Conservation (phyloP, 2,329 filamentous ascomycete genomes). For the Simplicillium sp. region DNA sequence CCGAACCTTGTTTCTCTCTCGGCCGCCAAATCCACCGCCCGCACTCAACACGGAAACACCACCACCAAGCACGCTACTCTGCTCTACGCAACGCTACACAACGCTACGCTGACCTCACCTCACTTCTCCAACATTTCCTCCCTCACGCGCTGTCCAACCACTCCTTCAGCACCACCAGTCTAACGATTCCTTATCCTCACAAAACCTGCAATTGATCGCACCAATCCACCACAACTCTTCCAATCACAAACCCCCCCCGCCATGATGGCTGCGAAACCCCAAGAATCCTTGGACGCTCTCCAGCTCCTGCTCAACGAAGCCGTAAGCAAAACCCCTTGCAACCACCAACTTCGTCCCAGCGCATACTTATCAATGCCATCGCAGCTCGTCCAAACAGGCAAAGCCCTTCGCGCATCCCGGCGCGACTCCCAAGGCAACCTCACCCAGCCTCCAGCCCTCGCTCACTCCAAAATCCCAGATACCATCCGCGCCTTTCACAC, state of each 20-base stretch:
- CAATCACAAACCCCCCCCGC: background rate
- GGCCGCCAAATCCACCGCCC: too few relatives aligned
- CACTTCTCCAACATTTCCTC: too few relatives aligned
- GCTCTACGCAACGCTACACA: too few relatives aligned
- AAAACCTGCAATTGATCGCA: background rate
- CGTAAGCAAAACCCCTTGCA: slow-evolving; percentile 26
- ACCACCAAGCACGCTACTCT: too few relatives aligned
- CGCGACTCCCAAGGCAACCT: slow-evolving; percentile 33
- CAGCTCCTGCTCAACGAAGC: slow-evolving; percentile 45
- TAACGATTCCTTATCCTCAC: background rate
- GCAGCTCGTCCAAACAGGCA: slow-evolving; percentile 50
- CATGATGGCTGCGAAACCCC: slow-evolving; percentile 19
- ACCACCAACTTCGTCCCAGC: background rate
- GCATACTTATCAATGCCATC: slow-evolving; percentile 5
- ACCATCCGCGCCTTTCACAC: slow-evolving; percentile 39
- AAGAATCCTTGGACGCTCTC: slow-evolving; percentile 34
- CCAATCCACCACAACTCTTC: background rate
- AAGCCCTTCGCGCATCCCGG: slow-evolving; percentile 39
- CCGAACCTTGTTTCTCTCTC: too few relatives aligned
- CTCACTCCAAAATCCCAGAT: slow-evolving; percentile 33
- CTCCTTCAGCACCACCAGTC: background rate
- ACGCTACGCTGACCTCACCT: too few relatives aligned
- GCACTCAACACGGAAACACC: too few relatives aligned
- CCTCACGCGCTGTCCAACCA: too few relatives aligned
- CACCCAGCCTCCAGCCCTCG: slow-evolving; percentile 18